Base-by-base conservation (phyloP, 1,284 basidiomycete species). In the Fomitiporia mediterranea region DNA sequence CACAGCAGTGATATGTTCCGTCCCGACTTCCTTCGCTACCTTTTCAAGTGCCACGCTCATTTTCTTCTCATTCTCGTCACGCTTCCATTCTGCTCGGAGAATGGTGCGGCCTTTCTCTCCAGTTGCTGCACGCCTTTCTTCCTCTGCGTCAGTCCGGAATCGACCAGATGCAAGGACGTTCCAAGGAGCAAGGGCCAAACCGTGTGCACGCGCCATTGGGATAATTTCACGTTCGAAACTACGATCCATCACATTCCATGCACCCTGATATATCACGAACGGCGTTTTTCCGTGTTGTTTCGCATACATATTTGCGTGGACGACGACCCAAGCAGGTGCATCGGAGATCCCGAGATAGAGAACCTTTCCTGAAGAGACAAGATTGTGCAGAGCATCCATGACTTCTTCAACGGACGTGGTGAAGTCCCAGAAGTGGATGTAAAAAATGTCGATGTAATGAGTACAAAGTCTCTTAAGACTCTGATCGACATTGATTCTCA, bases 171-270 rank as follows among this genome's bases (percentile, higher is more conserved):
- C 48, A 13, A 61, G 38, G 6, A 64, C 67, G 42, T 49, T 65
- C 69, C 53, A 69, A 60, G 58, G 62, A 15, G 71, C 71, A 48
- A 77, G 62, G 0, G 71, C 72, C 68, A 79, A 72, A 4, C 75
- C 75, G 44, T 34, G 34, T 25, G 56, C 17, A n/a, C 70, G 69
- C 48, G 67, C 70, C 81, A 84, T 82, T 4, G 81, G 81, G 49
- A 85, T 73, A 60, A 84, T 77, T n/a, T 84, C 81, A 11, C 80
- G 71, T 68, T 83, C 82, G 53, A 83, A 70, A 57, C 78, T 78
- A 46, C 80, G 72, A 37, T 70, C 61, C 55, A 75, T 65, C 48
- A 82, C 69, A 61, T 72, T 79, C 77, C 77, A 84, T 9, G 63
- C 61, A 25, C 80, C 82, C 65, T 83, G 80, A 64, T 81, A 84